These are phyloP conservation scores for Heterococcus sp. DNA, from an alignment of 108 stramenopile species.

Conservation along the genomic window DNA sequence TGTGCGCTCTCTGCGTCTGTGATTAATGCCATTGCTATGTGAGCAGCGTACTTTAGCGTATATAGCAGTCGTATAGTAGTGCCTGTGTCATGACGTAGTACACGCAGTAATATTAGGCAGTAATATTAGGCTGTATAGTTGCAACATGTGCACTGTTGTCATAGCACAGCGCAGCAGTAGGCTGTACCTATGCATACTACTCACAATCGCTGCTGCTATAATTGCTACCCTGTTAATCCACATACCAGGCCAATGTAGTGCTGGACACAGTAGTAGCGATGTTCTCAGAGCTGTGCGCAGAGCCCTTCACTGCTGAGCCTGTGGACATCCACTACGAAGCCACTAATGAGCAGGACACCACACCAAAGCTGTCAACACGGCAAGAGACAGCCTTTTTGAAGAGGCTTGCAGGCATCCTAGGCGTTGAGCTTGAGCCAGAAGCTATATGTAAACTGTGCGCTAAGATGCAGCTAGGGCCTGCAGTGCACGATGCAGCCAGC, in stretches of 20 bases:
- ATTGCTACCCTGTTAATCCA: no score
- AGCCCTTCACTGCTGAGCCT: conserved; percentile 83
- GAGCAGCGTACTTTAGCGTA: no score
- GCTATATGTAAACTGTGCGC: conserved; percentile 79
- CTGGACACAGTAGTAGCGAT: conserved; percentile 95
- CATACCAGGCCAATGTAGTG: conserved; percentile 82
- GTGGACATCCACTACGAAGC: conserved; percentile 85
- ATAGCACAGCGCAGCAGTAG: no score
- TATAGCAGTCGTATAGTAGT: no score
- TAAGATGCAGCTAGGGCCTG: conserved; percentile 94
- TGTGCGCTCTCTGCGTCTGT: no score
- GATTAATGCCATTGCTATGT: no score
- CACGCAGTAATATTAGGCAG: no score
- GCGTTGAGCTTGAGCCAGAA: conserved; percentile 70
- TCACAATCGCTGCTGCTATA: no score
- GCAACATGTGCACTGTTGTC: no score
- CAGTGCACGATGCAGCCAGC: conserved; percentile 55
- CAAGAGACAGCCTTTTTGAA: conserved; percentile 14
- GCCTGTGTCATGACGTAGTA: no score
- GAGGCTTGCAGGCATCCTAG: conserved; percentile 82
- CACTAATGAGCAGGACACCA: conserved; percentile 32
- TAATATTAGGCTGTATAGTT: no score
- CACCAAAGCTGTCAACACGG: conserved; percentile 44
- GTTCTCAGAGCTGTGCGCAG: conserved; percentile 74
- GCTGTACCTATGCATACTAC: no score